Evolutionary conservation across 164 flowering plant genomes (phyloP).

Genomic region (Liriodendron chinense): DNA sequence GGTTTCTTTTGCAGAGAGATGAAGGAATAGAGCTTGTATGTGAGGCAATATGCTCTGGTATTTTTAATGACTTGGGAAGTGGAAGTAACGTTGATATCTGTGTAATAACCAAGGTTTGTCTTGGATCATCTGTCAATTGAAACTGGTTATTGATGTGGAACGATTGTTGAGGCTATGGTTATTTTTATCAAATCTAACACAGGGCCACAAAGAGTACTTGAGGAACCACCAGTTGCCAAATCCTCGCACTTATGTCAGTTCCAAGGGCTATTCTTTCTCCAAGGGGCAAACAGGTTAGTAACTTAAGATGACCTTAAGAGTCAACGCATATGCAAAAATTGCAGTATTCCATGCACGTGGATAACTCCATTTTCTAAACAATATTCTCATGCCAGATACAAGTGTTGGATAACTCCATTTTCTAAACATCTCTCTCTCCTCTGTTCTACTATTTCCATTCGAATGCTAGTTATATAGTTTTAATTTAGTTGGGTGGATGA

Average conservation of each 20-base stretch:
- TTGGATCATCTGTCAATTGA: neutral
- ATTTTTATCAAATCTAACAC: constrained; percentile 15
- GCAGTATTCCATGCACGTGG: neutral
- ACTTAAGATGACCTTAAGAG: neutral
- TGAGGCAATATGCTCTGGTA: constrained; percentile 87
- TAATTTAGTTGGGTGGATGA: no score
- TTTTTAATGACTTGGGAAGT: constrained; percentile 97
- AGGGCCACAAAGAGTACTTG: constrained; percentile 78
- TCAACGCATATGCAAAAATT: no score
- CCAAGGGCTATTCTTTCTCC: constrained; percentile 60
- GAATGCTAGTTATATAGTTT: no score
- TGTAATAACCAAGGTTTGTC: constrained; percentile 85
- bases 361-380: neutral
- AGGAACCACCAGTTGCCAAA: constrained; percentile 73
- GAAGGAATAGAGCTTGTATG: constrained; percentile 77
- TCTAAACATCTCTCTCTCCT: no score
- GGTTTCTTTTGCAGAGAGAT: constrained; percentile 60
- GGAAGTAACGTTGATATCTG: constrained; percentile 98
- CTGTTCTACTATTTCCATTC: neutral
- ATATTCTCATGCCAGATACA: neutral
- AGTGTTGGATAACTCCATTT: no score
- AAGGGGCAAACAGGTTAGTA: constrained; percentile 70
- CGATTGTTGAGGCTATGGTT: neutral
- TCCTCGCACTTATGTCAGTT: constrained; percentile 71
- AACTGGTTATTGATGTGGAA: neutral